Base-by-base conservation (phyloP, 345 rosid genomes). In the Populus alba region DNA sequence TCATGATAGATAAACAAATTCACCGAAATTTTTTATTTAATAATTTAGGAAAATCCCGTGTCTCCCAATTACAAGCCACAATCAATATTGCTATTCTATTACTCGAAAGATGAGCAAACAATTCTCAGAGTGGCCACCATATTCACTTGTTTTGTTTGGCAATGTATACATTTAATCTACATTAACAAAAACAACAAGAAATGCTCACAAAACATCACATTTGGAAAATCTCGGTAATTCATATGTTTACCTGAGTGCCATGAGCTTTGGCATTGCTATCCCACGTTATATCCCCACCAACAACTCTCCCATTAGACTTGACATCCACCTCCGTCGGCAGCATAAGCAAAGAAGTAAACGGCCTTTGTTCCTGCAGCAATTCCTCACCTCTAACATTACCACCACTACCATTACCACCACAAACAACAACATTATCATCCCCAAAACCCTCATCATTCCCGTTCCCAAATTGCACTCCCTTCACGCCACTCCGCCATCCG, bases 191-290 rank as follows among this genome's bases (percentile, higher is more conserved):
- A 33, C 23, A 20, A 53, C 59, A 20, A 6, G 23, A 53, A 53
- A 53, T 53, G n/a, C 23, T 53, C 23, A 20, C 20, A 7, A 53
- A 20, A 53, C 23, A 53, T 20, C 7, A 20, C 8, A 22, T 53
- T 53, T 7, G 59, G 59, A 53, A 53, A 53, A 33, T 22, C 59
- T 6, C 59, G 7, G n/a, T 20, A 2, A 53, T 53, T 53, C 23
- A 53, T 20, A 45, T 43, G 35, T n/a, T 77, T 33, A 94, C 98
- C 98, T 90, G 95, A 85, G 89, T 43, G 68, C 75, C 72, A 18
- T 79, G 91, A 47, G 85, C 76, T 72, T 49, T 75, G 66, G 86
- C 75, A 82, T 78, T 82, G 71, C 78, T 78, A 57, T 81, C 83
- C 91, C 89, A 85, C 66, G 45, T 25, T 74, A 72, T 69, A 77